Percentiles rank a stretch among this genome's conserved stretches.
phyloP scores from a whole-genome alignment of 805 yeast genomes.

The Scheffersomyces lignosus region DNA sequence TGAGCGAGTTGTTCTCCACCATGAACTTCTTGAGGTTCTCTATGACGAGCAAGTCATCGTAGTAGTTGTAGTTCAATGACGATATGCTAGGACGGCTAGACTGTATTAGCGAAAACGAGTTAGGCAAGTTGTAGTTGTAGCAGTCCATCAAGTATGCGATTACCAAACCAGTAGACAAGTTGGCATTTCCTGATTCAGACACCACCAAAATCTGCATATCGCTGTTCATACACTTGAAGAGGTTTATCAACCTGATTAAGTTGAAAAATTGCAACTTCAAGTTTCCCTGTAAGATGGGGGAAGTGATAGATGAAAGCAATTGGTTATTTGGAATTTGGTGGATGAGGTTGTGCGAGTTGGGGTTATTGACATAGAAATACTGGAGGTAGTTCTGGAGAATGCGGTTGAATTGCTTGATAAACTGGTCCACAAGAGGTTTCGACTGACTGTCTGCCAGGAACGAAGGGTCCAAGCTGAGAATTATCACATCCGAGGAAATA shows the following conservation, averaged over 20 bases:
- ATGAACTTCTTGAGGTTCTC: slow-evolving; percentile 41
- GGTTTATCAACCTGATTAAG: slow-evolving; percentile 33
- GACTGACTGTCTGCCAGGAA: slow-evolving; percentile 20
- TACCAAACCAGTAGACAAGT: slow-evolving; percentile 31
- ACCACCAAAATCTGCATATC: slow-evolving; percentile 32
- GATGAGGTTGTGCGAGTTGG: slow-evolving; percentile 25
- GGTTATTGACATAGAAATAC: slow-evolving; percentile 35
- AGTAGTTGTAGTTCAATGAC: slow-evolving; percentile 31
- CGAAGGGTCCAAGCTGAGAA: slow-evolving; percentile 37
- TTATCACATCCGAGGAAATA: slow-evolving; percentile 37
- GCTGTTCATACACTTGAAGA: slow-evolving; percentile 32
- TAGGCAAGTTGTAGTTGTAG: slow-evolving; percentile 33
- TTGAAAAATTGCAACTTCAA: slow-evolving; percentile 37
- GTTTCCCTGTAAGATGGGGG: slow-evolving; percentile 40
- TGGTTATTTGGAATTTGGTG: slow-evolving; percentile 29
- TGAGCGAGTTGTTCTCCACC: slow-evolving; percentile 32
- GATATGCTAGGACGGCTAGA: slow-evolving; percentile 16
- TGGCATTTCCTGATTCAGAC: slow-evolving; percentile 27
- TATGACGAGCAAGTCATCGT: slow-evolving; percentile 39
- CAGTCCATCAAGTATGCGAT: slow-evolving; percentile 42
- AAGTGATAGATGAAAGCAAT: slow-evolving; percentile 20
- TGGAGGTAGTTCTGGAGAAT: slow-evolving; percentile 39
- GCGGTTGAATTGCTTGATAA: slow-evolving; percentile 28
- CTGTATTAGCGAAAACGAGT: slow-evolving; percentile 26
- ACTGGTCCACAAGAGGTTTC: slow-evolving; percentile 21